Base-by-base conservation (phyloP, 768 basidiomycete species). In the Coprinopsis cinerea region DNA sequence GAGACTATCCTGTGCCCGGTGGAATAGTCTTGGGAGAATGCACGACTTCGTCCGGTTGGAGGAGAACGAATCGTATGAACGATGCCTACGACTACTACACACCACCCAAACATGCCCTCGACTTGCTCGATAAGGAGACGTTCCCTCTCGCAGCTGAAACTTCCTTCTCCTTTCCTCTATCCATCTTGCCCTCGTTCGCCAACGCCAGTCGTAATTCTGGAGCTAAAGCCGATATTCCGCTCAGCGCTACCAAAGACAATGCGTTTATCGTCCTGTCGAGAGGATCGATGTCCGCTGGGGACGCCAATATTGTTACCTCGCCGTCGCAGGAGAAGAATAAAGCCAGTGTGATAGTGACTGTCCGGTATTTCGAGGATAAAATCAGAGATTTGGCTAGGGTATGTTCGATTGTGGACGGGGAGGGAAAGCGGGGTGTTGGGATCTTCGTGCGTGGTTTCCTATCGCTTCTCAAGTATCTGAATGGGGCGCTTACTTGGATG, bases 401-500 rank as follows among this genome's bases (percentile, higher is more conserved):
- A 2, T 71, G 70, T 51, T 44, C 54, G 26, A 27, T 66, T 14
- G 53, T 39, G 7, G 59, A 60, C 7, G 51, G 48, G 0, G 57
- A 57, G 1, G 62, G 57, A 9, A 60, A 65, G 40, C 57, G 61
- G 14, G 70, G 70, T 23, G 59, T 69, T 41, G 69, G 70, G 3
- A 58, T 71, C 27, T 67, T 69, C 35, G 70, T 71, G 49, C 59
- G 65, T 59, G 7, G n/a, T n/a, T 17, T n/a, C 10, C 2, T 15
- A n/a, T 26, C n/a, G 22, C 4, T n/a, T n/a, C n/a, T n/a, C n/a
- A n/a, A n/a, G n/a, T n/a, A n/a, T n/a, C n/a, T n/a, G n/a, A n/a
- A n/a, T n/a, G n/a, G n/a, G n/a, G n/a, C n/a, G n/a, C n/a, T n/a
- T n/a, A n/a, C n/a, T n/a, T n/a, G n/a, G n/a, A n/a, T n/a, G n/a